These are phyloP conservation scores for Xylaria sp. DNA, from an alignment of 2,329 filamentous ascomycete species.

Conservation along the genomic window DNA sequence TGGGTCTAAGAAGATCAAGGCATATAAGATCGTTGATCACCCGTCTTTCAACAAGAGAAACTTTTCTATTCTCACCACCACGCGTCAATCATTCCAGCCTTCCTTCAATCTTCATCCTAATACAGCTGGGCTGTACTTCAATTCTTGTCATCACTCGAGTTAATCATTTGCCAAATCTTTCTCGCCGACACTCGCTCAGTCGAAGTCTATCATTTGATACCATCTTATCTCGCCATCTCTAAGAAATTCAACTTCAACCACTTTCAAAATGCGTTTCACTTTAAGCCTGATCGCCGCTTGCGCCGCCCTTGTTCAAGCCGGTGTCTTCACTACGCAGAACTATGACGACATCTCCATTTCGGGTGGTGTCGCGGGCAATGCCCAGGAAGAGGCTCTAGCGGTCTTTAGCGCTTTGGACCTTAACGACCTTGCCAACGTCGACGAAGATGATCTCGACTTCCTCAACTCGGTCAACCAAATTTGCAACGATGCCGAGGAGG, in stretches of 20 bases:
- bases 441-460: conserved; percentile 53
- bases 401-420: conserved; percentile 45
- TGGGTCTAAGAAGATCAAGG: conserved; percentile 22
- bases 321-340: conserved; percentile 39
- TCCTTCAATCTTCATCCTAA: conserved; percentile 8
- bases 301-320: conserved; percentile 31
- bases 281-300: conserved; percentile 34
- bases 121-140: conserved; percentile 41
- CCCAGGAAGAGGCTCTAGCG: conserved; percentile 49
- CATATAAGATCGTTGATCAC: conserved; percentile 20
- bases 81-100: conserved; percentile 22
- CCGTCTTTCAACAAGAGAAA: conserved; percentile 11
- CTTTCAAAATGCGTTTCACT: conserved; percentile 41
- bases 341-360: conserved; percentile 56
- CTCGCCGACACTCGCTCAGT: conserved; percentile 7
- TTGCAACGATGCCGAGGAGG: conserved; percentile 58
- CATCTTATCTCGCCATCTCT: conserved; percentile 10
- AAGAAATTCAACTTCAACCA: too few relatives aligned
- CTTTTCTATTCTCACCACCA: conserved; percentile 27
- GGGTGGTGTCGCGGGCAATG: conserved; percentile 52
- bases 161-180: conserved; percentile 8
- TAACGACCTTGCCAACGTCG: conserved; percentile 52
- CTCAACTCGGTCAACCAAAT: conserved; percentile 57
- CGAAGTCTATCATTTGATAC: conserved; percentile 4
- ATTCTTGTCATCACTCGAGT: conserved; percentile 33